phyloP scores from a whole-genome alignment of 1,139 yeast genomes.

The Hanseniaspora sp. region DNA sequence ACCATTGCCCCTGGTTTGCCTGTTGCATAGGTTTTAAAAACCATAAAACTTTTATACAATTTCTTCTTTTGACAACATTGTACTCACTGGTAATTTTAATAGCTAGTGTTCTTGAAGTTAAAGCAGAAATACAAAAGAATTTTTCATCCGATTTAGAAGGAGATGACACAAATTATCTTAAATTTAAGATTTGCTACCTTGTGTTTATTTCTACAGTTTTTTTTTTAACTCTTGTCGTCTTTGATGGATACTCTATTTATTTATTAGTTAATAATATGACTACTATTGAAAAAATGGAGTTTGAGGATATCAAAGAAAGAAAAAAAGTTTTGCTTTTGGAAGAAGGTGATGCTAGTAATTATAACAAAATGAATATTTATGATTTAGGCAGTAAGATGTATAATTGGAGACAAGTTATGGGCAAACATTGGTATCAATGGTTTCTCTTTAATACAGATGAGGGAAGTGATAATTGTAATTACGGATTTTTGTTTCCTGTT shows the following conservation, averaged over 20 bases:
- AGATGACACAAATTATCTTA: conserved; percentile 42
- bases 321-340: conserved; percentile 29
- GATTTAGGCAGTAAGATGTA: conserved; percentile 48
- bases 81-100: conserved; percentile 35
- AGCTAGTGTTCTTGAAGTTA: not conserved
- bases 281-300: conserved; percentile 71
- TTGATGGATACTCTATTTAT: conserved; percentile 50
- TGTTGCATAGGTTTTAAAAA: conserved; percentile 75
- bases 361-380: conserved; percentile 49
- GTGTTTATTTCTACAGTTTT: conserved; percentile 49
- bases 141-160: conserved; percentile 18
- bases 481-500: conserved; percentile 45
- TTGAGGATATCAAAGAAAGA: conserved; percentile 40
- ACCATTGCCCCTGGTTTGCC: conserved; percentile 96
- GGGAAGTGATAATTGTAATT: conserved; percentile 32
- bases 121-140: not conserved
- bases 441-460: conserved; percentile 45
- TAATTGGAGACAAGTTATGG: conserved; percentile 70
- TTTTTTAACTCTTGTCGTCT: conserved; percentile 48
- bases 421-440: conserved; percentile 55
- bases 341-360: not conserved
- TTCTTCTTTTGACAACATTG: conserved; percentile 46
- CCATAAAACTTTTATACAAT: conserved; percentile 70
- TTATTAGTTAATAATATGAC: conserved; percentile 56
- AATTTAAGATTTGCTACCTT: conserved; percentile 37